These are phyloP conservation scores for Calophaca sinica DNA, from an alignment of 306 rosid genomes.

Conservation along the genomic window DNA sequence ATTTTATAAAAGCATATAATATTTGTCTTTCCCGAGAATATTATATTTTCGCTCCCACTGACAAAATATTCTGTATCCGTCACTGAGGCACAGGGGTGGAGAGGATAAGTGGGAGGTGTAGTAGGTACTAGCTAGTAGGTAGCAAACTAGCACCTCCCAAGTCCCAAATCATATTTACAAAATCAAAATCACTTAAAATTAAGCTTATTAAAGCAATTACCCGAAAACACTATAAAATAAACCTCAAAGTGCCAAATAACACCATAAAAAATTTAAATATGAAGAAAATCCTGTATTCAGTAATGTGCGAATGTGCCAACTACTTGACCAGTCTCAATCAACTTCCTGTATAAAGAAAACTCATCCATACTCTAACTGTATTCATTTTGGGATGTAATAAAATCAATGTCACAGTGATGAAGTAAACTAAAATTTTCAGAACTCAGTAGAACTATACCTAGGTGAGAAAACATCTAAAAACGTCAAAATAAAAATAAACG, in stretches of 20 bases:
- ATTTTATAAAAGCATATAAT: too few relatives aligned
- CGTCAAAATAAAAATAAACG: slow-evolving; percentile 30
- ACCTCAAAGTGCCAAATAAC: slow-evolving; percentile 1
- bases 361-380: slow-evolving; percentile 19
- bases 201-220: not conserved
- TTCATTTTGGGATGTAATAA: slow-evolving; percentile 32
- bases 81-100: too few relatives aligned
- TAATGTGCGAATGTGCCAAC: slow-evolving; percentile 10
- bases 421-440: slow-evolving; percentile 29
- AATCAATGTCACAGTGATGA: slow-evolving; percentile 34
- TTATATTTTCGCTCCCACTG: too few relatives aligned
- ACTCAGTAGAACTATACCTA: slow-evolving; percentile 27
- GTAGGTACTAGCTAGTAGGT: too few relatives aligned
- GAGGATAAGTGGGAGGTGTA: too few relatives aligned
- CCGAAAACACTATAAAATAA: not conserved
- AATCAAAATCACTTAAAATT: not conserved
- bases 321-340: slow-evolving; percentile 32
- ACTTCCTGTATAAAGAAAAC: slow-evolving; percentile 1
- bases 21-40: too few relatives aligned
- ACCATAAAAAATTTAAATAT: slow-evolving; percentile 1
- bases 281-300: slow-evolving; percentile 20
- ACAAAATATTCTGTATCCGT: too few relatives aligned
- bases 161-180: not conserved
- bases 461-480: slow-evolving; percentile 35
- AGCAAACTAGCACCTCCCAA: too few relatives aligned